phyloP scores from a whole-genome alignment of 129 eudicot genomes.

The Tanacetum coccineum region DNA sequence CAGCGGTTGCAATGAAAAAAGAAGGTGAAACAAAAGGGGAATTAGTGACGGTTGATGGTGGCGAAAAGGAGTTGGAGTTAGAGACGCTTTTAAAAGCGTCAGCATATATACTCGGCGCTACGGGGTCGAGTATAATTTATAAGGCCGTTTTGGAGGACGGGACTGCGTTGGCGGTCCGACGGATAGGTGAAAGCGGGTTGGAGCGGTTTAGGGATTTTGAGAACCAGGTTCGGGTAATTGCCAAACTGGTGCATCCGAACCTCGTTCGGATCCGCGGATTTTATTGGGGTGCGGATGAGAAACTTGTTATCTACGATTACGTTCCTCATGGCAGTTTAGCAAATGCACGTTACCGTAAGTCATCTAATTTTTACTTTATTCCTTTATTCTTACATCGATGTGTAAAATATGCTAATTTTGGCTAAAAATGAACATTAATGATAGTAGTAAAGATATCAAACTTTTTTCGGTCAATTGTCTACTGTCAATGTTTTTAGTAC shows the following conservation, averaged over 20 bases:
- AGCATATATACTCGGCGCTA: constrained; percentile 80
- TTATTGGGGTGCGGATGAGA: constrained; percentile 92
- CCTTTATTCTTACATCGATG: neutral
- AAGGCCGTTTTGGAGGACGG: constrained; percentile 95
- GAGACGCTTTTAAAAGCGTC: constrained; percentile 90
- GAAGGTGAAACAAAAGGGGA: constrained; percentile 41
- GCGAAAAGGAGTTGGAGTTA: constrained; percentile 65
- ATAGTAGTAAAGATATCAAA: neutral
- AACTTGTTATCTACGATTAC: constrained; percentile 83
- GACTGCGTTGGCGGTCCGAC: constrained; percentile 68
- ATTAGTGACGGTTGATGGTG: constrained; percentile 85
- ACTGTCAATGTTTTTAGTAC: neutral
- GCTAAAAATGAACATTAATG: neutral
- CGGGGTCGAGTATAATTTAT: constrained; percentile 84
- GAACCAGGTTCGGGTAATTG: constrained; percentile 67
- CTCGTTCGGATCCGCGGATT: constrained; percentile 92
- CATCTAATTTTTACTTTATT: neutral
- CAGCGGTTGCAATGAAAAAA: constrained; percentile 3
- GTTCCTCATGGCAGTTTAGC: constrained; percentile 98
- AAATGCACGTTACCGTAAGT: constrained; percentile 86
- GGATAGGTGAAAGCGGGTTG: constrained; percentile 76
- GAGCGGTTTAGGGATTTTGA: constrained; percentile 89
- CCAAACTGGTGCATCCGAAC: constrained; percentile 84
- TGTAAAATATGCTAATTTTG: neutral
- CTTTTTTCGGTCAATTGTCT: too few relatives aligned